Percentiles rank a stretch among this genome's conserved stretches.
Evolutionary conservation across 495 filamentous ascomycete species (phyloP).

Genomic region (Daldinia loculata): DNA sequence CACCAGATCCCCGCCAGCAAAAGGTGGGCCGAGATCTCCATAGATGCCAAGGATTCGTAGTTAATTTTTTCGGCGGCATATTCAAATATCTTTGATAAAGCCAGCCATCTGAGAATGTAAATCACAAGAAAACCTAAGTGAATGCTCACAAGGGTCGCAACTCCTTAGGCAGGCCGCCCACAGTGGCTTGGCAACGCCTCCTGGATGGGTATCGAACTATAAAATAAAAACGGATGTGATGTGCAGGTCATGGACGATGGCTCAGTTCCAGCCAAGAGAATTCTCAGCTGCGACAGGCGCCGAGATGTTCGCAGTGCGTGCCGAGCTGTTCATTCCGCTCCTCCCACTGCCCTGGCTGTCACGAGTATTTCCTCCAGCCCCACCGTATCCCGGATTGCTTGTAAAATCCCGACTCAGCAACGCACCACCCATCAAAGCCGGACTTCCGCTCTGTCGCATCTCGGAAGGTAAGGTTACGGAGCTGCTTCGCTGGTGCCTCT

Average conservation of each 20-base stretch:
- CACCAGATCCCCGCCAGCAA: slow-evolving; percentile 53
- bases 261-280: slow-evolving; percentile 96
- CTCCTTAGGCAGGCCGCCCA: slow-evolving; percentile 40
- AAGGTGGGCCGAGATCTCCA: slow-evolving; percentile 50
- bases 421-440: slow-evolving; percentile 63
- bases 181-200: slow-evolving; percentile 39
- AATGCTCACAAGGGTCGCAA: slow-evolving; percentile 42
- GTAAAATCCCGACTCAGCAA: slow-evolving; percentile 59
- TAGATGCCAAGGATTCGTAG: slow-evolving; percentile 43
- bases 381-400: slow-evolving; percentile 56
- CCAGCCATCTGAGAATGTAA: slow-evolving; percentile 46
- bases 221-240: slow-evolving; percentile 49
- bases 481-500: slow-evolving; percentile 79
- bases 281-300: slow-evolving; percentile 96
- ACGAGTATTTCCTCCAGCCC: slow-evolving; percentile 55
- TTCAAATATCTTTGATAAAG: slow-evolving; percentile 40
- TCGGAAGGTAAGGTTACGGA: slow-evolving; percentile 65
- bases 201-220: slow-evolving; percentile 62
- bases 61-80: slow-evolving; percentile 31
- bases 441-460: slow-evolving; percentile 67
- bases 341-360: slow-evolving; percentile 75
- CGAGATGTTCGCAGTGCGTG: slow-evolving; percentile 74
- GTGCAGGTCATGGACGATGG: slow-evolving; percentile 41
- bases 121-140: slow-evolving; percentile 46
- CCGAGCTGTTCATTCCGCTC: slow-evolving; percentile 77